phyloP scores from a whole-genome alignment of 768 basidiomycete species.

The Hypholoma fasciculare region DNA sequence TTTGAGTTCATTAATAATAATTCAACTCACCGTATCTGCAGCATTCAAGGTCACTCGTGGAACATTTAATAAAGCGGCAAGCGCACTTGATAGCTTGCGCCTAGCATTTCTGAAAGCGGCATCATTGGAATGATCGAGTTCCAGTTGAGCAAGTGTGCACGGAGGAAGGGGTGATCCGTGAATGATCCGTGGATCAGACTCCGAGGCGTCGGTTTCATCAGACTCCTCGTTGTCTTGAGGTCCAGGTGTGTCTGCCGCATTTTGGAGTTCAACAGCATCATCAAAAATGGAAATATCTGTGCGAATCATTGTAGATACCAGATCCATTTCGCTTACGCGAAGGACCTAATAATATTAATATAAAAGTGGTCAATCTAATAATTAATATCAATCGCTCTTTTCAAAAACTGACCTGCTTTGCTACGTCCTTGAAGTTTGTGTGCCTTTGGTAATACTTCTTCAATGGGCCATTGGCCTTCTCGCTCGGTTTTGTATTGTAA shows the following conservation, averaged over 20 bases:
- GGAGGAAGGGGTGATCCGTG: too few species aligned
- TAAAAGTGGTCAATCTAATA: not conserved
- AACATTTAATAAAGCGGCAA: too few species aligned
- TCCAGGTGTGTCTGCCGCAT: not conserved
- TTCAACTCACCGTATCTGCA: not conserved
- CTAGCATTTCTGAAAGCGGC: too few species aligned
- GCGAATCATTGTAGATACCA: constrained; percentile 2
- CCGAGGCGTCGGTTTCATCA: too few species aligned
- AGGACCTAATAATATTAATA: not conserved
- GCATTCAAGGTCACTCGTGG: too few species aligned
- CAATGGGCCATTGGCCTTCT: constrained; percentile 27
- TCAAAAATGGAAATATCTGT: constrained; percentile 1
- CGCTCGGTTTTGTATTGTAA: constrained; percentile 31
- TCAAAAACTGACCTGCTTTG: not conserved
- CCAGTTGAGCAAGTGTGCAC: too few species aligned
- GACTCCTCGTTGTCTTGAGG: not conserved
- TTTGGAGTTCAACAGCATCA: not conserved
- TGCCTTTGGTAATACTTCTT: constrained; percentile 23
- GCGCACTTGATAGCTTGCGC: too few species aligned
- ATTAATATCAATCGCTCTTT: not conserved
- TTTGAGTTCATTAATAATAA: not conserved
- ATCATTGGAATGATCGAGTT: too few species aligned
- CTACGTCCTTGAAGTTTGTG: constrained; percentile 34
- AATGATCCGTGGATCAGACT: not conserved
- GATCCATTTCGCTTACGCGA: constrained; percentile 4